Percentiles rank a stretch among this genome's conserved stretches.
Evolutionary conservation across 176 grass and related monocot genomes (phyloP).

Genomic region (Cymbopogon citratus): DNA sequence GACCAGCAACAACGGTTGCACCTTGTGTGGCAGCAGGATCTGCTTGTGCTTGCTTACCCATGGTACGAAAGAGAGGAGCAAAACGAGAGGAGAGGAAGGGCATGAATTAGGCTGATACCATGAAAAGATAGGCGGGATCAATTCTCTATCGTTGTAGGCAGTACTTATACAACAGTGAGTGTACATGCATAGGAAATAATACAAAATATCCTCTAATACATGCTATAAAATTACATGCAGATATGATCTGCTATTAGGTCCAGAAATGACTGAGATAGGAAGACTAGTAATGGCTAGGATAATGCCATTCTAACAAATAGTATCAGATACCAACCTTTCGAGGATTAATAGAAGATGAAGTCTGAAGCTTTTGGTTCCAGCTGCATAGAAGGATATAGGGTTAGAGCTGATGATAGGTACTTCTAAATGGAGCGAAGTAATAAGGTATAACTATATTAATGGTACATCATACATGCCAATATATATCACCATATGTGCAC

Average conservation of each 20-base stretch:
- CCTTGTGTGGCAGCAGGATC: not conserved
- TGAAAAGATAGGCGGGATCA: not conserved
- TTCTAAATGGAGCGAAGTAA: no score
- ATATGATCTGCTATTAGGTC: not conserved
- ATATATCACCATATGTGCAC: no score
- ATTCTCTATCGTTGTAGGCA: not conserved
- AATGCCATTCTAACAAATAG: not conserved
- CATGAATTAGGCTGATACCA: not conserved
- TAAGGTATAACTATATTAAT: no score
- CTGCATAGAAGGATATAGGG: constrained; percentile 41
- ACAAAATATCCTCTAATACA: not conserved
- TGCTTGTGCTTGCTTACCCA: not conserved
- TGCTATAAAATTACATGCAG: not conserved
- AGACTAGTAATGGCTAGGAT: not conserved
- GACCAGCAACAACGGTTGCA: not conserved
- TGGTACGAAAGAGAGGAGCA: not conserved
- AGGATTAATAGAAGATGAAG: not conserved
- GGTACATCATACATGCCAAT: no score
- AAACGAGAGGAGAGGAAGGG: not conserved
- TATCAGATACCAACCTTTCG: not conserved
- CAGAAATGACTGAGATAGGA: not conserved
- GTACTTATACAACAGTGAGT: not conserved
- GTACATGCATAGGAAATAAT: not conserved
- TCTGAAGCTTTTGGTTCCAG: constrained; percentile 25
- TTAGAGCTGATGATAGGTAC: no score